These are phyloP conservation scores for Copromyces sp. DNA, from an alignment of 495 filamentous ascomycete species.

Conservation along the genomic window DNA sequence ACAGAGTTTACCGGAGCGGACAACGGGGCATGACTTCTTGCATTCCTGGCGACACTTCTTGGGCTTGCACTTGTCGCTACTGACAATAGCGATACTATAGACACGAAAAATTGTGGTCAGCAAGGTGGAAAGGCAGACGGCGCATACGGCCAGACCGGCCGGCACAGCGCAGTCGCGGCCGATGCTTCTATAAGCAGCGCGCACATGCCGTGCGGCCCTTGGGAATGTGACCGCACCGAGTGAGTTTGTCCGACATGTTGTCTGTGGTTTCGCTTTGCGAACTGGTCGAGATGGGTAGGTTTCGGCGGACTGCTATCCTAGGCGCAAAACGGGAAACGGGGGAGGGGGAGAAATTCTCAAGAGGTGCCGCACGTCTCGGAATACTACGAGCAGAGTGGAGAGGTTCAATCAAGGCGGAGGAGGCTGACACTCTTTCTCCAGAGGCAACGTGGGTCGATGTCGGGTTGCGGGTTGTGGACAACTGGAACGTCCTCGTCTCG, in stretches of 20 bases:
- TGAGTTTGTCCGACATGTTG: constrained; percentile 78
- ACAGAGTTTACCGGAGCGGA: constrained; percentile 93
- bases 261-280: constrained; percentile 1
- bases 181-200: not conserved
- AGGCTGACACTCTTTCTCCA: not conserved
- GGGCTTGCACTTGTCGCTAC: constrained; percentile 98
- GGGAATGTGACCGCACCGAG: constrained; percentile 46
- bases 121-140: not conserved
- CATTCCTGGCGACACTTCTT: constrained; percentile 84
- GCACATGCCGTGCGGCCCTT: not conserved
- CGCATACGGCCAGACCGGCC: not conserved
- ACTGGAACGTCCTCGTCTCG: not conserved
- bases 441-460: constrained; percentile 10
- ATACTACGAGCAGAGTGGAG: not conserved
- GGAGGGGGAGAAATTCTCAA: not conserved
- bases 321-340: not conserved
- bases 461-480: not conserved
- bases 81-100: constrained; percentile 91
- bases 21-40: constrained; percentile 97
- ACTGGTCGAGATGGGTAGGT: constrained; percentile 3
- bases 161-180: not conserved
- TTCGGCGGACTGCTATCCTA: not conserved
- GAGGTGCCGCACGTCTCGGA: not conserved
- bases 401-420: not conserved
- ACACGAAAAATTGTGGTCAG: not conserved